A percentile compares a stretch with the other conserved stretches of the same genome.
Evolutionary conservation across 352 stramenopile genomes (phyloP).

Genomic region (Plasmopara muralis): DNA sequence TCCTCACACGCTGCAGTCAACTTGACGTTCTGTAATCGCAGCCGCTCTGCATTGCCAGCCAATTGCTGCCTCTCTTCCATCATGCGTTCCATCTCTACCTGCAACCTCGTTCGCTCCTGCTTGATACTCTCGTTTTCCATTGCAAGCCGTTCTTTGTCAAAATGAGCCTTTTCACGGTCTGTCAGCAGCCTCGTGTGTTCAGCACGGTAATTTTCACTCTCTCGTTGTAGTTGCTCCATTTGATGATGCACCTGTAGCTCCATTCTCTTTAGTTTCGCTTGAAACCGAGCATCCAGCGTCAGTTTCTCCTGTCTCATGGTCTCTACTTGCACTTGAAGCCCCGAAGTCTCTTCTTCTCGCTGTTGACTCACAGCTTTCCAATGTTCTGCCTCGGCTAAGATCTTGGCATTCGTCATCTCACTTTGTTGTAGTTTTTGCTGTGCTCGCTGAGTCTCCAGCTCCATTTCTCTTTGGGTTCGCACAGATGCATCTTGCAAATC

Average conservation of each 20-base stretch:
- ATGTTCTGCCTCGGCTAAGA: constrained; percentile 36
- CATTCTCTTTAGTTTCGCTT: constrained; percentile 48
- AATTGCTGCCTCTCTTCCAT: constrained; percentile 41
- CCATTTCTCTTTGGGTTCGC: constrained; percentile 27
- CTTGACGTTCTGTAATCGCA: constrained; percentile 54
- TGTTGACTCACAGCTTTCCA: constrained; percentile 33
- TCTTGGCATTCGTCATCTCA: constrained; percentile 27
- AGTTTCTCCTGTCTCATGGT: constrained; percentile 42
- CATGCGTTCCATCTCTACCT: constrained; percentile 46
- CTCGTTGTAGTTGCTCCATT: constrained; percentile 40
- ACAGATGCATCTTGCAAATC: constrained; percentile 24
- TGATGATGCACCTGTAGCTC: constrained; percentile 53
- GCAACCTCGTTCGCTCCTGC: constrained; percentile 37
- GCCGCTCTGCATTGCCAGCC: constrained; percentile 29
- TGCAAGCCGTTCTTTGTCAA: constrained; percentile 47
- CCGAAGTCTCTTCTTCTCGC: constrained; percentile 39
- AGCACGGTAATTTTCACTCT: constrained; percentile 48
- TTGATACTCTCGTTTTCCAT: constrained; percentile 44
- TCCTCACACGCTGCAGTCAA: constrained; percentile 46
- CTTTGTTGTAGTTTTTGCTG: constrained; percentile 38
- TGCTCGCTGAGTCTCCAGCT: constrained; percentile 24
- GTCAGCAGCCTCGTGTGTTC: constrained; percentile 41
- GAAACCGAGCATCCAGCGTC: constrained; percentile 30
- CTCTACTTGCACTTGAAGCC: constrained; percentile 30
- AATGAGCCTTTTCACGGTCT: constrained; percentile 49